A percentile compares a stretch with the other conserved stretches of the same genome.
phyloP scores from a whole-genome alignment of 805 yeast species.

The Candida bentonensis region DNA sequence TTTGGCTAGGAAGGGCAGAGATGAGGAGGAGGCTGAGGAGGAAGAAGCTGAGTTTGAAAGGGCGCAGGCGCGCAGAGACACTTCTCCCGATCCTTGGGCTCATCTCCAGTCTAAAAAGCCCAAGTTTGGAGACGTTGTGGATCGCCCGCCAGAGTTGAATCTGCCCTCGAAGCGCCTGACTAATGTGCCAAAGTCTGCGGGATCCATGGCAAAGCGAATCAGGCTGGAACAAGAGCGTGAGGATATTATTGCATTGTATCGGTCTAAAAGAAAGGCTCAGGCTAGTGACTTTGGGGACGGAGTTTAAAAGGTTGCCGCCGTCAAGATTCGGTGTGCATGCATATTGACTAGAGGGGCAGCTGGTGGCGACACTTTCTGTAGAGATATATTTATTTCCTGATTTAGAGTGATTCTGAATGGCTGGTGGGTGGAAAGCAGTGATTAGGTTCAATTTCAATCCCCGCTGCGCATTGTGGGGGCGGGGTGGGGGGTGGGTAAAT shows the following conservation, averaged over 20 bases:
- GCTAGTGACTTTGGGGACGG: too few relatives aligned
- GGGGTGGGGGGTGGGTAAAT: too few relatives aligned
- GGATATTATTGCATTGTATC: constrained; percentile 22
- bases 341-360: too few relatives aligned
- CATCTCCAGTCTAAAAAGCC: constrained; percentile 20
- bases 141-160: constrained; percentile 26
- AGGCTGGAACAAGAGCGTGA: constrained; percentile 25
- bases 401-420: too few relatives aligned
- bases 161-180: constrained; percentile 17
- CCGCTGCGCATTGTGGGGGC: too few relatives aligned
- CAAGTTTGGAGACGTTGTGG: constrained; percentile 28
- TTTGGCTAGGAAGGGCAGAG: constrained; percentile 9
- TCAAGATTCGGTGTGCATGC: too few relatives aligned
- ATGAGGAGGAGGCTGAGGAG: constrained; percentile 14
- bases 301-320: too few relatives aligned
- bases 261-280: constrained; percentile 7
- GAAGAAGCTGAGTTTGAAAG: constrained; percentile 11
- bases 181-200: constrained; percentile 28
- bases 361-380: too few relatives aligned
- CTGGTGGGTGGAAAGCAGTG: too few relatives aligned
- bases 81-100: constrained; percentile 32
- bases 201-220: constrained; percentile 24
- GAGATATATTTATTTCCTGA: too few relatives aligned
- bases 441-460: too few relatives aligned
- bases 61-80: constrained; percentile 14